Evolutionary conservation across 352 stramenopile species (phyloP), one percentile per base, ranked within the genome.

Genomic region (Phytophthora agathidicida): DNA sequence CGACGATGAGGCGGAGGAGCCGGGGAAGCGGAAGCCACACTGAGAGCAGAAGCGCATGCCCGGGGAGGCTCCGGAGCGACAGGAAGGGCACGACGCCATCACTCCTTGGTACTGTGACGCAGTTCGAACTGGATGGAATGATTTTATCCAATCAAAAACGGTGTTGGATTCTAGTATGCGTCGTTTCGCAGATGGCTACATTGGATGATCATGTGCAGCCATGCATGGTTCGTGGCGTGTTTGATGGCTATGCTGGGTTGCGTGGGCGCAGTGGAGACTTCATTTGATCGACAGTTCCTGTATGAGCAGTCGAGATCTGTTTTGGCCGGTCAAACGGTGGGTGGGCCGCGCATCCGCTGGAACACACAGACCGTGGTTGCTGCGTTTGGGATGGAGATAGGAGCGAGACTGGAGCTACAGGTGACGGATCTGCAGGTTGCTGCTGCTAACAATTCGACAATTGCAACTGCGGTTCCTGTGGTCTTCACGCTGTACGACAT

Each of bases 331-430:
- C 43, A 48, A 16, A 38, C 33, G 32, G 30, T 52, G 37, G 37
- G 44, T 9, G 33, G 45, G 5, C 30, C 46, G 30, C 64, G 71
- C 24, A 27, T 79, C 28, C 77, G 73, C 7, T 91, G 82, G 79
- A 91, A 91, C 62, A 88, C 82, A 14, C 70, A 70, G 43, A 77
- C 73, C 11, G 30, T 85, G n/a, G 35, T 89, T n/a, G 50, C 73
- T 13, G 62, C 63, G 14, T 89, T 89, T 38, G 77, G 77, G 30
- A 80, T 91, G 68, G 81, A 91, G 32, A 39, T 49, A 19, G 75
- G 71, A 7, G 75, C 43, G 0, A 71, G 73, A 9, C 37, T 91
- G 24, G 54, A 77, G 19, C 39, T 91, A 7, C 42, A 77, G 17
- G 60, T 89, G 64, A 69, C 54, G 24, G 27, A 33, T 17, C 17